These are phyloP conservation scores for Serendipita sp. DNA, from an alignment of 768 basidiomycete genomes.

Conservation along the genomic window DNA sequence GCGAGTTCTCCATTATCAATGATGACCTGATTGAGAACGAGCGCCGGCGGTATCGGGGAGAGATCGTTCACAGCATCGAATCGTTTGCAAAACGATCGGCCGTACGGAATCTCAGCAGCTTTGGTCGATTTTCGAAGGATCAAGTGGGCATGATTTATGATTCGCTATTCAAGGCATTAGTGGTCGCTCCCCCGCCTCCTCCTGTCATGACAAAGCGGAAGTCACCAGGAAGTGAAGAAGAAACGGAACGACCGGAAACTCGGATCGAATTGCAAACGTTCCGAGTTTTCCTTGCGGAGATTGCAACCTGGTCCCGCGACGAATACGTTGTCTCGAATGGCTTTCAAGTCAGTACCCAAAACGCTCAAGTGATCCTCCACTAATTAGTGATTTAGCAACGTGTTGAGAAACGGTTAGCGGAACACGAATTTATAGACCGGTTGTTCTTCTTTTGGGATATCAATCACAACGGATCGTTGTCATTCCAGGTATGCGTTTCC, in stretches of 20 bases:
- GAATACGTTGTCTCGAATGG: slow-evolving; percentile 87
- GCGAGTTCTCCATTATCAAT: slow-evolving; percentile 91
- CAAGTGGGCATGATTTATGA: slow-evolving; percentile 73
- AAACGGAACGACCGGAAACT: slow-evolving; percentile 73
- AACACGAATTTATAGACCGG: slow-evolving; percentile 88
- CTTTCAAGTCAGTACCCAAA: slow-evolving; percentile 42
- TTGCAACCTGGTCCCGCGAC: slow-evolving; percentile 89
- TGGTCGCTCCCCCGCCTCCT: slow-evolving; percentile 45
- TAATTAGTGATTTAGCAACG: slow-evolving; percentile 42
- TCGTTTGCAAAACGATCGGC: slow-evolving; percentile 85
- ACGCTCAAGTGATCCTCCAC: neutral
- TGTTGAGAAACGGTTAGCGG: slow-evolving; percentile 75
- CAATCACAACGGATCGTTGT: slow-evolving; percentile 62
- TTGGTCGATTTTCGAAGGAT: slow-evolving; percentile 73
- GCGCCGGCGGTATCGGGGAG: slow-evolving; percentile 67
- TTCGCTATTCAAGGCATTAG: slow-evolving; percentile 58
- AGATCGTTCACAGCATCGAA: slow-evolving; percentile 87
- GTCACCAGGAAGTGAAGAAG: slow-evolving; percentile 16
- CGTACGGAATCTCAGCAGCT: slow-evolving; percentile 64
- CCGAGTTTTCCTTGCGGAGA: slow-evolving; percentile 74
- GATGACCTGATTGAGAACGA: slow-evolving; percentile 86
- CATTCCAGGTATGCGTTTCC: slow-evolving; percentile 53
- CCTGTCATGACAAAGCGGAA: slow-evolving; percentile 20
- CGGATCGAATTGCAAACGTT: slow-evolving; percentile 76
- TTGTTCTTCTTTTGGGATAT: slow-evolving; percentile 93